A percentile compares a stretch with the other conserved stretches of the same genome.
phyloP scores from a whole-genome alignment of 768 basidiomycete species.

The Pleurotus tuoliensis region DNA sequence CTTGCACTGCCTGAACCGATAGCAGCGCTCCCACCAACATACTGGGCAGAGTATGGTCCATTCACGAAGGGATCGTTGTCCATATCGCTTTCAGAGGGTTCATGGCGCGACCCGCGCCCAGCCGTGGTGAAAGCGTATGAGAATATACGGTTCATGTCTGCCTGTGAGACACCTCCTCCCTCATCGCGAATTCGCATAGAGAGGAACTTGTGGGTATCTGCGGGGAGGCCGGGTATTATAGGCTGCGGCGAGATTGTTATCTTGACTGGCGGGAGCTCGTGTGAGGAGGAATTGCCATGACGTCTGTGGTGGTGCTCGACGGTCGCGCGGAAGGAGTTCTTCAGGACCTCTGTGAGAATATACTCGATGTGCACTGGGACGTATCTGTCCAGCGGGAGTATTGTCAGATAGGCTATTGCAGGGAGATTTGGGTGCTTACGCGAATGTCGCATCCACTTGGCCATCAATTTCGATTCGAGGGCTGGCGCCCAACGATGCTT shows the following conservation, averaged over 20 bases:
- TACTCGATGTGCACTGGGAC: conserved; percentile 91
- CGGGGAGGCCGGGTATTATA: conserved; percentile 19
- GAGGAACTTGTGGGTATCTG: conserved; percentile 44
- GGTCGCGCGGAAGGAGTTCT: conserved; percentile 88
- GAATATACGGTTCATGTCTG: conserved; percentile 76
- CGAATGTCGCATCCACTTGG: conserved; percentile 63
- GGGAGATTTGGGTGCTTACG: conserved; percentile 46
- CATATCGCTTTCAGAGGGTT: conserved; percentile 24
- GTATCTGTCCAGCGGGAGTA: conserved; percentile 44
- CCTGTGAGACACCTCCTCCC: conserved; percentile 77
- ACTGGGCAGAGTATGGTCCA: conserved; percentile 77
- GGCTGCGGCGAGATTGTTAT: conserved; percentile 68
- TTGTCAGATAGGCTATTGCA: conserved; percentile 7
- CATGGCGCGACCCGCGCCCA: conserved; percentile 29
- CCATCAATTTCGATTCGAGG: conserved; percentile 74
- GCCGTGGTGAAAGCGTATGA: conserved; percentile 93
- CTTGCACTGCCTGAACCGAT: conserved; percentile 38
- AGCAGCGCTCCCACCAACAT: conserved; percentile 69
- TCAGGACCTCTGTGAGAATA: conserved; percentile 85
- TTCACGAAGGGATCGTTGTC: conserved; percentile 44
- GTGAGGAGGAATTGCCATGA: conserved; percentile 28
- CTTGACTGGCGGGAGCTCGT: conserved; percentile 54
- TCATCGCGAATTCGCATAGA: conserved; percentile 81
- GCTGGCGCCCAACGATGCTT: conserved; percentile 73
- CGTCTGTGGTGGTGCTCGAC: conserved; percentile 65